A percentile compares a stretch with the other conserved stretches of the same genome.
Conservation (phyloP, 2,329 filamentous ascomycete genomes). For the Stachybotrys echinatus region DNA sequence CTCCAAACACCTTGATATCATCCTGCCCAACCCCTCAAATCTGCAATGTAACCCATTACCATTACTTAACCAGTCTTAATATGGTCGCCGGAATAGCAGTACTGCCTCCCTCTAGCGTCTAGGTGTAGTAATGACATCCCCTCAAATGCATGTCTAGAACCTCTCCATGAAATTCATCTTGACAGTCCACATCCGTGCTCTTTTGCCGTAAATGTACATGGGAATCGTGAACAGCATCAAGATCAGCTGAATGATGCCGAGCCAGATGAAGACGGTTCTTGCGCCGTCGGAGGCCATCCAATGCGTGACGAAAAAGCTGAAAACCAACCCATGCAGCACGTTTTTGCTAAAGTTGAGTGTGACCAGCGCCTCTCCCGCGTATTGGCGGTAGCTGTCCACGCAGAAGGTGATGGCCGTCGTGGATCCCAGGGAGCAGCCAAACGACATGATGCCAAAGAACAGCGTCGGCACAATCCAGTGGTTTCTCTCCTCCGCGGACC, state of each 20-base stretch:
- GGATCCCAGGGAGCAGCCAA: constrained; percentile 84
- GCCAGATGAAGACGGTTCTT: constrained; percentile 72
- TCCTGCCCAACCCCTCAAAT: no score
- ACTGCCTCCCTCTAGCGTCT: no score
- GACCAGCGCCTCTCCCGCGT: constrained; percentile 89
- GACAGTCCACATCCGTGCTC: constrained; percentile 90
- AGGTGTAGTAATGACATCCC: neutral
- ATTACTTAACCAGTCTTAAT: no score
- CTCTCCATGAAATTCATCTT: constrained; percentile 82
- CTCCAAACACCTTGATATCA: no score
- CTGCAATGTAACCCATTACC: neutral
- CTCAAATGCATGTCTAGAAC: constrained; percentile 27
- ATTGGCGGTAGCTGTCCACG: constrained; percentile 88
- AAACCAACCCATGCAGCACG: constrained; percentile 83
- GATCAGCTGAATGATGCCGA: constrained; percentile 80
- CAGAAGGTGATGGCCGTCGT: constrained; percentile 93
- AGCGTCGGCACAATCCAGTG: constrained; percentile 88
- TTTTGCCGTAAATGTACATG: constrained; percentile 92
- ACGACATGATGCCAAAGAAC: constrained; percentile 89
- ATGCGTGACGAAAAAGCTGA: constrained; percentile 78
- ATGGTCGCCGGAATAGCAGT: no score
- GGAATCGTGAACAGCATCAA: constrained; percentile 73
- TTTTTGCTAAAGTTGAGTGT: constrained; percentile 96
- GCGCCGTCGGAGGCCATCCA: constrained; percentile 76
- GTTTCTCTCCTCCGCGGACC: constrained; percentile 72